Conservation (phyloP, 1,139 yeast species). For the Taphrina betulina region DNA sequence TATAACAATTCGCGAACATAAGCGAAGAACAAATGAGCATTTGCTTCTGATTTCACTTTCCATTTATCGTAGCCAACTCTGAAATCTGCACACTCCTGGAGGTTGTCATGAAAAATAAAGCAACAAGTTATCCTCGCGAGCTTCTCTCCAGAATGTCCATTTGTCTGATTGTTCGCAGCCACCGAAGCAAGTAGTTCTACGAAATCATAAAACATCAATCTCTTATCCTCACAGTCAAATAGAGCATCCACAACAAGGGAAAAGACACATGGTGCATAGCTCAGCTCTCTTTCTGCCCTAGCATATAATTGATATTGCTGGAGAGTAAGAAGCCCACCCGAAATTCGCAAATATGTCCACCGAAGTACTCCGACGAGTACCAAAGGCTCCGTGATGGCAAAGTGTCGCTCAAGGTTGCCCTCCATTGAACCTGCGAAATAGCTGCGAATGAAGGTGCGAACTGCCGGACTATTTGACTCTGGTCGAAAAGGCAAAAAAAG, state of each 20-base stretch:
- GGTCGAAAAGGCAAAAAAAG: slow-evolving; percentile 25
- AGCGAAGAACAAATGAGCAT: slow-evolving; percentile 12
- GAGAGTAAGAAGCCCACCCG: background rate
- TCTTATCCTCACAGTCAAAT: background rate
- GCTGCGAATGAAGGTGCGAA: slow-evolving; percentile 1
- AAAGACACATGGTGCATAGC: background rate
- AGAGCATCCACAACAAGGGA: background rate
- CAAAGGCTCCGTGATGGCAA: background rate
- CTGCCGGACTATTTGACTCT: slow-evolving; percentile 1
- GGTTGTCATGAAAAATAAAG: slow-evolving; percentile 6
- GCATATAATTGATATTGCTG: background rate
- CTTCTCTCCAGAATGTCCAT: slow-evolving; percentile 15
- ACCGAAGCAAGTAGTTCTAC: slow-evolving; percentile 10
- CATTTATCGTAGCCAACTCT: slow-evolving; percentile 5
- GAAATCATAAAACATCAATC: slow-evolving; percentile 1
- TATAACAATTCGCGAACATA: slow-evolving; percentile 2
- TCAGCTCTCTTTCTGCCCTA: background rate
- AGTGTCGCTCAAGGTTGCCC: background rate
- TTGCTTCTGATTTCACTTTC: slow-evolving; percentile 2
- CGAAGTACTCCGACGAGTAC: slow-evolving; percentile 11
- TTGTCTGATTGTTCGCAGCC: slow-evolving; percentile 10
- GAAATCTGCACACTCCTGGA: background rate
- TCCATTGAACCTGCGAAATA: background rate
- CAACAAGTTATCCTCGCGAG: slow-evolving; percentile 4
- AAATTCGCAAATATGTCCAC: slow-evolving; percentile 14